These are phyloP conservation scores for Crassisporium funariophilum DNA, from an alignment of 768 basidiomycete species.

Conservation along the genomic window DNA sequence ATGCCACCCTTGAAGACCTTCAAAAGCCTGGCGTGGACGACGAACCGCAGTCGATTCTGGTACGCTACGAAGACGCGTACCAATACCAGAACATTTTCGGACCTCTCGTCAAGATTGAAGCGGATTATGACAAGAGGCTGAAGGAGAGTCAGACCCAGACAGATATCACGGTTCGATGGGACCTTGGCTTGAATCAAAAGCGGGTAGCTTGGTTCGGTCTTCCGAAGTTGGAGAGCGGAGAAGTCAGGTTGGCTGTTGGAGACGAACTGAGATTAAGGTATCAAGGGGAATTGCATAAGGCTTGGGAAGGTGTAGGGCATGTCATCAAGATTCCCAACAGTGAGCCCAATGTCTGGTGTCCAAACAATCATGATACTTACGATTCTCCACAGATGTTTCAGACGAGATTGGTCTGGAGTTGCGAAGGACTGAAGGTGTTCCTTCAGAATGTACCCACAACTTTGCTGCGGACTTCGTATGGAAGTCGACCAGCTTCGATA, in stretches of 20 bases:
- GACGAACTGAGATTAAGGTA: constrained; percentile 93
- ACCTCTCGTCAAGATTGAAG: constrained; percentile 98
- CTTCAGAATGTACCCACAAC: constrained; percentile 90
- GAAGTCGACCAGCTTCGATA: constrained; percentile 99
- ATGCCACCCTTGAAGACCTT: constrained; percentile 92
- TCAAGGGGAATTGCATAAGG: constrained; percentile 83
- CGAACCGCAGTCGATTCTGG: constrained; percentile 89
- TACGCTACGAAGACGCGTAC: constrained; percentile 97
- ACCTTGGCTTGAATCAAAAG: constrained; percentile 97
- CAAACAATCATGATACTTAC: constrained; percentile 5
- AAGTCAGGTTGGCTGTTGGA: constrained; percentile 94
- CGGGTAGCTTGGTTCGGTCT: constrained; percentile 97
- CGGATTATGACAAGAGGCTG: constrained; percentile 96
- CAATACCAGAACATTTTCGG: constrained; percentile 99
- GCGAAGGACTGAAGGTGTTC: constrained; percentile 87
- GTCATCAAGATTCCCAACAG: constrained; percentile 99
- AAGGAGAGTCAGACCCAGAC: constrained; percentile 99
- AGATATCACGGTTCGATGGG: constrained; percentile 95
- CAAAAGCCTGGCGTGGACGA: constrained; percentile 98
- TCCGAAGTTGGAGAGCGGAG: constrained; percentile 97
- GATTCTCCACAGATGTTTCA: constrained; percentile 71
- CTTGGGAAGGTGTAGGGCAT: constrained; percentile 98
- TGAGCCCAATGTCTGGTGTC: constrained; percentile 41
- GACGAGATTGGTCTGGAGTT: constrained; percentile 97
- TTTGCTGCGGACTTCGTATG: constrained; percentile 99